Evolutionary conservation across 2,329 filamentous ascomycete species (phyloP), one percentile per base, ranked within the genome.

Genomic region (Aureobasidium sp.): DNA sequence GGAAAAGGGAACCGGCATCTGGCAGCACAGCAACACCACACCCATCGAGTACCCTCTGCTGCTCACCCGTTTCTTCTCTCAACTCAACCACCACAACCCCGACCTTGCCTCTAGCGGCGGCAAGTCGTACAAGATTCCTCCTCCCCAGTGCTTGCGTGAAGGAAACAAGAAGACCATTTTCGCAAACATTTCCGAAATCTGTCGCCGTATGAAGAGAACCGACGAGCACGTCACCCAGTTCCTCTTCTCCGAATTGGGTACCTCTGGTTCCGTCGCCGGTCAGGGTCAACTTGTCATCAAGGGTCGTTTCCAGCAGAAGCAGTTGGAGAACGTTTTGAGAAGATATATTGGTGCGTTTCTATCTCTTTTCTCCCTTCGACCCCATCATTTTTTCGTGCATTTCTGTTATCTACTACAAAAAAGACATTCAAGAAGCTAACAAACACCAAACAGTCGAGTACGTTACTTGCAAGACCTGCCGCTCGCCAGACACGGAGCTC

Each of bases 151-250:
- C 80, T 86, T 97, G 73, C 92, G 94, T 80, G 94, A 99, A 91
- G 94, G 94, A 76, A 99, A 99, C 86, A 95, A 96, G 85, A 96
- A 96, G 87, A 99, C 94, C 66, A 96, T 99, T 73, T 99, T 99
- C 73, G 94, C 93, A 81, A 99, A 99, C 81, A 94, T 99, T 73
- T 86, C 91, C 75, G 94, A 99, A 75, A 97, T 99, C 72, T 96
- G 91, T 84, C 96, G 96, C 84, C 87, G 93, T 71, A 97, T 99
- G 92, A 99, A 99, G 87, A 86, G 94, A 76, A 92, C 90, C 66
- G 93, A 97, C 73, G 94, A 99, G 79, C 94, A 74, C 68, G 73
- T 99, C 68, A 97, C 91, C 59, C 88, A 93, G 70, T 97, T 97
- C 81, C 79, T 99, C 76, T 97, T 99, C 78, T 92, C 94, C 68